Percentiles rank a stretch among this genome's conserved stretches.
Evolutionary conservation across 148 eudicot genomes (phyloP).

Genomic region (Bassia scoparia): DNA sequence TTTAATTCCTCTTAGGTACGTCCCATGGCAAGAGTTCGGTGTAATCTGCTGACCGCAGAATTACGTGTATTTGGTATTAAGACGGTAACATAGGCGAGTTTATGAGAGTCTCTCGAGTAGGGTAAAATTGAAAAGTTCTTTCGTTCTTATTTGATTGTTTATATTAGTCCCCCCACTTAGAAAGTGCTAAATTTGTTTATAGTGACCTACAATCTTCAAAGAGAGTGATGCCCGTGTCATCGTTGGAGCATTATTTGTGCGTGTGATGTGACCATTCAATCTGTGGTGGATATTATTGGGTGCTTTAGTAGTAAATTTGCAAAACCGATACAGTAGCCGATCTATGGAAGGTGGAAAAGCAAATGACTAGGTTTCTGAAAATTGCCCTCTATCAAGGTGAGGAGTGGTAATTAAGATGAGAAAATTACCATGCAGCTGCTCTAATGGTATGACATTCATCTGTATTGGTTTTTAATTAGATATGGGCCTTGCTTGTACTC

Average conservation of each 20-base stretch:
- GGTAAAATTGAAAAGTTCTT: neutral
- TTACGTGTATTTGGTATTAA: slow-evolving; percentile 89
- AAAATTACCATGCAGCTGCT: slow-evolving; percentile 86
- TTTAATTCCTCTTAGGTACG: slow-evolving; percentile 64
- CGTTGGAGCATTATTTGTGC: slow-evolving; percentile 77
- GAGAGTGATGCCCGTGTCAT: slow-evolving; percentile 91
- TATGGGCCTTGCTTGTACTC: too few species aligned
- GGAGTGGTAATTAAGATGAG: slow-evolving; percentile 82
- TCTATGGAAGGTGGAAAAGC: slow-evolving; percentile 96
- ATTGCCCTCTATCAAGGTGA: slow-evolving; percentile 98
- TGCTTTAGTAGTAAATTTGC: slow-evolving; percentile 70
- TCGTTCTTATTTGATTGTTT: too few species aligned
- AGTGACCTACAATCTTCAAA: slow-evolving; percentile 98
- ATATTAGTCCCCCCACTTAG: too few species aligned
- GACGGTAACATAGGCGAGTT: slow-evolving; percentile 82
- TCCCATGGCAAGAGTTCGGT: slow-evolving; percentile 81
- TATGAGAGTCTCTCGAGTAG: slow-evolving; percentile 99
- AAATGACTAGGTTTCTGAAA: slow-evolving; percentile 87
- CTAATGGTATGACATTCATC: slow-evolving; percentile 85
- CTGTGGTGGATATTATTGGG: slow-evolving; percentile 9
- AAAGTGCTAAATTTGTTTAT: slow-evolving; percentile 14
- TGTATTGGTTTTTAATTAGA: too few species aligned
- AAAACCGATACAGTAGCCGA: slow-evolving; percentile 87
- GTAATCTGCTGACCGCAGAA: slow-evolving; percentile 94
- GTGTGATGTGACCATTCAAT: neutral